Evolutionary conservation across 331 rosid species (phyloP), one percentile per base, ranked within the genome.

Genomic region (Prunus yedoensis): DNA sequence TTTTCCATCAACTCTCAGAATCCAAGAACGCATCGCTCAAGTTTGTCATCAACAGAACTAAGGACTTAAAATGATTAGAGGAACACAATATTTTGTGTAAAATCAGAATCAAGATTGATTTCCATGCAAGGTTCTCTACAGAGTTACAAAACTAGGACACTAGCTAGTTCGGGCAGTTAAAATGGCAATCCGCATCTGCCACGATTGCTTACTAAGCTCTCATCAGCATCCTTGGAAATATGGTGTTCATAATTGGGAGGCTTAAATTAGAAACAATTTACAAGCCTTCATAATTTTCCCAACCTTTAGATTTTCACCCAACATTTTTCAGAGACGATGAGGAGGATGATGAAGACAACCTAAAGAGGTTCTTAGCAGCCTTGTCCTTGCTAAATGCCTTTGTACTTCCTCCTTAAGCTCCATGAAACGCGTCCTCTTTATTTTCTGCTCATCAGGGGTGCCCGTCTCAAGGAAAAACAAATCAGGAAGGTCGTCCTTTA

Each of bases 351-450:
- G 89, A 81, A 14, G 85, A 78, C 77, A 80, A 66, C 18, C 79
- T 74, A 15, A 72, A 50, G 52, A 70, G 81, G 69, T 45, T 71
- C 14, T 61, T 25, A 70, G 74, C 78, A 5, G 85, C 89, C 74
- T 83, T 86, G 81, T 86, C 89, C 75, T 83, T 86, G 18, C 15
- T 50, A 53, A 86, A 86, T 74, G 89, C 89, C 76, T 86, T 15
- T 80, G 83, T 8, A 86, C 87, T 49, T 86, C 89, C 4, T 61
- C 86, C 71, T 82, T 86, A 4, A 86, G 85, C 77, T 86, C 89
- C 85, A 65, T 74, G 75, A 64, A 86, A 38, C 89, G 86, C 81
- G 3, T 80, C 73, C 81, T 76, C 76, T 86, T 86, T 58, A 80
- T 71, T 49, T 71, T 79, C 69, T 80, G 85, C 83, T 86, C 87